These are phyloP conservation scores for Candida germanica DNA, from an alignment of 805 yeast species.

Conservation along the genomic window DNA sequence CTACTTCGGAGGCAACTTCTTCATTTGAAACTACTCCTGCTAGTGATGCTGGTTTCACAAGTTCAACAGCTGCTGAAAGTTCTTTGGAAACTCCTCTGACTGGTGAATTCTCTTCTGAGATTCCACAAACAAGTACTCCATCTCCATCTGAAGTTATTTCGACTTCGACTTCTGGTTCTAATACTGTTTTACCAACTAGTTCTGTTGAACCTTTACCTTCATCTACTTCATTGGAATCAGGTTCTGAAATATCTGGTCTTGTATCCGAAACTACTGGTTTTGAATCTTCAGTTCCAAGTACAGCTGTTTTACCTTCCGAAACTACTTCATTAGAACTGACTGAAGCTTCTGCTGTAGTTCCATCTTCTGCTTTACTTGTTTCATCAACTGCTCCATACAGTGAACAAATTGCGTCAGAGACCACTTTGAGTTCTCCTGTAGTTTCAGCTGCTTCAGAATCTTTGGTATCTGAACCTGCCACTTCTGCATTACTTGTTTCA, in stretches of 20 bases:
- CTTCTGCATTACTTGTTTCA: background rate
- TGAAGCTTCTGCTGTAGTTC: conserved; percentile 1
- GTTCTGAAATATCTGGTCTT: background rate
- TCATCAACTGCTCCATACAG: conserved; percentile 1
- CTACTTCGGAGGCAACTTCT: conserved; percentile 3
- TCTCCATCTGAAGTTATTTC: background rate
- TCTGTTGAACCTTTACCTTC: conserved; percentile 1
- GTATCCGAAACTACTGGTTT: background rate
- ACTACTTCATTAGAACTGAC: background rate
- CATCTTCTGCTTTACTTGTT: conserved; percentile 4
- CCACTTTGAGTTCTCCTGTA: background rate
- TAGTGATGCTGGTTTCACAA: background rate
- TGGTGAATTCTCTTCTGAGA: conserved; percentile 4
- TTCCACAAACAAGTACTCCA: background rate
- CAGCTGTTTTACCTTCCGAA: background rate
- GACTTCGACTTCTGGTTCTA: conserved; percentile 1
- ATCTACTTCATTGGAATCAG: conserved; percentile 2
- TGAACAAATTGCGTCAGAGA: background rate
- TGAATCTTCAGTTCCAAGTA: conserved; percentile 1
- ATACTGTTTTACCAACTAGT: background rate
- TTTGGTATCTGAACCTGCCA: background rate
- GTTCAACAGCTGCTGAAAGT: background rate
- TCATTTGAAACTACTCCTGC: background rate
- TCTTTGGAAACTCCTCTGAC: conserved; percentile 3
- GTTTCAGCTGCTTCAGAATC: conserved; percentile 1